Evolutionary conservation across 441 rosid species (phyloP).

Genomic region (Adansonia madagascariensis): DNA sequence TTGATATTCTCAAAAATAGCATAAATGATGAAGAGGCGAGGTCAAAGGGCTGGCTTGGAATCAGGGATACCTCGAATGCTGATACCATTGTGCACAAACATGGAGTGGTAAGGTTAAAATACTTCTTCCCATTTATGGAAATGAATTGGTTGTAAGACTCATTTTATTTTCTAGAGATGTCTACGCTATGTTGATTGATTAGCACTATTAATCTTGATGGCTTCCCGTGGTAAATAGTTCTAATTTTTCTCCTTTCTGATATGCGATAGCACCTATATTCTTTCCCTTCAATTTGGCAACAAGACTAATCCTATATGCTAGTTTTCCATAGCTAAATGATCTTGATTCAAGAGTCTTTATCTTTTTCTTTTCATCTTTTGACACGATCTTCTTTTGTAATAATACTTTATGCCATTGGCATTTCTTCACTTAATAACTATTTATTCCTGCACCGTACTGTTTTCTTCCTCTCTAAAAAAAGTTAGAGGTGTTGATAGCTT

Average conservation of each 20-base stretch:
- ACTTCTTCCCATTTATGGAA: conserved; percentile 23
- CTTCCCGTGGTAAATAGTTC: background rate
- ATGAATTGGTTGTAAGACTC: background rate
- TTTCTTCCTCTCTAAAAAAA: background rate
- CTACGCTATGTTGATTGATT: conserved; percentile 2
- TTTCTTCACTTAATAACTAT: background rate
- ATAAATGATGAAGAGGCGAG: conserved; percentile 70
- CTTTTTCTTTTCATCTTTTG: background rate
- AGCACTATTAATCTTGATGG: background rate
- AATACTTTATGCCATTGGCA: background rate
- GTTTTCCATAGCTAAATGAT: background rate
- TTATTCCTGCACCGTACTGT: background rate
- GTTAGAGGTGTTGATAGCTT: background rate
- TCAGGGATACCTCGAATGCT: conserved; percentile 58
- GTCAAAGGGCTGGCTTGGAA: conserved; percentile 83
- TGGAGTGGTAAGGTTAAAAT: conserved; percentile 76
- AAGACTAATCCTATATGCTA: background rate
- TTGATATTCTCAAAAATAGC: conserved; percentile 78
- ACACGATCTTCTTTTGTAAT: background rate
- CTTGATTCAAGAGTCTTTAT: background rate
- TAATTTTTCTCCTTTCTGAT: background rate
- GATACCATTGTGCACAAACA: conserved; percentile 92
- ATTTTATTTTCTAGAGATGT: conserved; percentile 3
- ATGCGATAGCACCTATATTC: background rate
- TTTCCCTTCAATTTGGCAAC: background rate